These are phyloP conservation scores for Chlamydomonas schloesseri DNA, from an alignment of 139 green algal genomes.

Conservation along the genomic window DNA sequence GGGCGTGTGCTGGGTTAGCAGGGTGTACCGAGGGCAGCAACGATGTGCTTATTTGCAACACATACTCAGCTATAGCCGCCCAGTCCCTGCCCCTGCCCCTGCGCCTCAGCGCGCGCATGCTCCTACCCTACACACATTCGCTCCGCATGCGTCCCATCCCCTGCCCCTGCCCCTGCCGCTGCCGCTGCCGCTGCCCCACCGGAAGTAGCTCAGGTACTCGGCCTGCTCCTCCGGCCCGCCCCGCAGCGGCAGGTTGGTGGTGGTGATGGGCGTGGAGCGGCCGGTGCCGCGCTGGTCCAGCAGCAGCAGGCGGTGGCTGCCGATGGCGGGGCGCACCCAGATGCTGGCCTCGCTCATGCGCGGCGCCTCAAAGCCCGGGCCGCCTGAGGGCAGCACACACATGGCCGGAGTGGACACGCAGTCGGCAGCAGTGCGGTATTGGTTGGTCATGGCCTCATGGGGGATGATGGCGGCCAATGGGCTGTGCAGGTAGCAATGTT, in stretches of 20 bases:
- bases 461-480: too few relatives aligned
- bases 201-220: constrained; percentile 68
- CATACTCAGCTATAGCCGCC: too few relatives aligned
- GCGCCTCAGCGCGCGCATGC: too few relatives aligned
- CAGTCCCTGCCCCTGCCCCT: too few relatives aligned
- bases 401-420: not conserved
- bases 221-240: constrained; percentile 74
- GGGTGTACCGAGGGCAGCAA: too few relatives aligned
- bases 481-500: too few relatives aligned
- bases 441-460: too few relatives aligned
- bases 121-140: too few relatives aligned
- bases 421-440: too few relatives aligned
- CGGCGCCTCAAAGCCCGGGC: constrained; percentile 81
- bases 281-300: constrained; percentile 87
- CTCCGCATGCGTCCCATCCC: too few relatives aligned
- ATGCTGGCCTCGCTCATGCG: constrained; percentile 73
- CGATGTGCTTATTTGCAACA: too few relatives aligned
- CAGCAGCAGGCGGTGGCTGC: constrained; percentile 85
- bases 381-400: not conserved
- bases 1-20: too few relatives aligned
- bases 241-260: constrained; percentile 61
- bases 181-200: constrained; percentile 23
- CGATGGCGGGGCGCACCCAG: constrained; percentile 86
- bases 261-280: constrained; percentile 72
- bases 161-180: not conserved